Evolutionary conservation across 257 asterid species (phyloP).

Genomic region (Perilla frutescens): DNA sequence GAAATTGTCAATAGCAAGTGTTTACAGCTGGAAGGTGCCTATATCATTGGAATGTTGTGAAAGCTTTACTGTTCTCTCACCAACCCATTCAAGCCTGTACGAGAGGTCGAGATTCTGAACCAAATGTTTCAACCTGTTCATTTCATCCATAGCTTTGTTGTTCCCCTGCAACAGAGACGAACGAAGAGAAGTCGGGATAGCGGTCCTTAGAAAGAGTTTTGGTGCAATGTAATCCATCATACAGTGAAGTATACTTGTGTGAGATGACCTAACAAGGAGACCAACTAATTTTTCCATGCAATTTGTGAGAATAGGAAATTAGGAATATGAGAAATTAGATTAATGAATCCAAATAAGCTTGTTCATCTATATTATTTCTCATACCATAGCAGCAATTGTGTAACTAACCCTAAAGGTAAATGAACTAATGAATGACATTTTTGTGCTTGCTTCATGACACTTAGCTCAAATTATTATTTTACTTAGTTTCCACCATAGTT

Average conservation of each 20-base stretch:
- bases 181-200: conserved; percentile 3
- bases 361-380: not conserved
- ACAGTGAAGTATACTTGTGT: not conserved
- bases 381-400: not conserved
- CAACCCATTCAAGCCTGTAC: conserved; percentile 85
- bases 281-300: not conserved
- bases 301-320: not conserved
- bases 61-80: conserved; percentile 76
- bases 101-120: conserved; percentile 90
- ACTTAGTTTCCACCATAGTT: conserved; percentile 15
- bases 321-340: not conserved
- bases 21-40: conserved; percentile 78
- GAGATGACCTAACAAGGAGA: conserved; percentile 4
- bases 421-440: not conserved
- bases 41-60: conserved; percentile 74
- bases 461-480: conserved; percentile 1
- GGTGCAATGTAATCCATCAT: conserved; percentile 1
- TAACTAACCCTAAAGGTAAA: not conserved
- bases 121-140: conserved; percentile 67
- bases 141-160: conserved; percentile 56
- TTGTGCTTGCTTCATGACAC: conserved; percentile 7
- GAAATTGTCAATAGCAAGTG: conserved; percentile 6
- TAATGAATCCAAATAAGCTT: not conserved
- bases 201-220: not conserved
- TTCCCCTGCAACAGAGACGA: conserved; percentile 56